Evolutionary conservation across 164 flowering plant species (phyloP).

Genomic region (Nymphaea colorata): DNA sequence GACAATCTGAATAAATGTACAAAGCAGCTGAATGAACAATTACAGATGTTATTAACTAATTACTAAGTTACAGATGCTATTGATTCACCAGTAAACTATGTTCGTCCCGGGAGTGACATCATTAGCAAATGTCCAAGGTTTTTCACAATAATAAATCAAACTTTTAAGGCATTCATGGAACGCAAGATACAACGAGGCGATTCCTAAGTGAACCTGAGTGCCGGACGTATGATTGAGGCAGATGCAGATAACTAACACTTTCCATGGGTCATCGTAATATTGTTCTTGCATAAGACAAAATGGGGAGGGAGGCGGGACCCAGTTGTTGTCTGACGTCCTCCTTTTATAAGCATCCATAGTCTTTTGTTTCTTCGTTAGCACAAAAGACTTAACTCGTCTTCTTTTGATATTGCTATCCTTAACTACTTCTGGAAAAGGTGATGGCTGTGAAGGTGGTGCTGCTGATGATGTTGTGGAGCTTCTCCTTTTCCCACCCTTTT

Average conservation of each 20-base stretch:
- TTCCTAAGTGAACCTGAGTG: constrained; percentile 29
- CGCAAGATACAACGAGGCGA: too few relatives aligned
- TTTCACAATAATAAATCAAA: too few relatives aligned
- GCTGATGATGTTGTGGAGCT: background rate
- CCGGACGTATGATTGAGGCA: constrained; percentile 68
- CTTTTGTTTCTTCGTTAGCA: constrained; percentile 31
- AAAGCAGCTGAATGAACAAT: too few relatives aligned
- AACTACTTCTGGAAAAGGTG: background rate
- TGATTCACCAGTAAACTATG: too few relatives aligned
- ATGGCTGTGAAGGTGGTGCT: background rate
- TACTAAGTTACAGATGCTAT: too few relatives aligned
- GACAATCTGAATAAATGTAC: too few relatives aligned
- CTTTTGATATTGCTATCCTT: background rate
- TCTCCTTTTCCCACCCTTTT: background rate
- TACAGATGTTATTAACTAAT: too few relatives aligned
- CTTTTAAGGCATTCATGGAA: too few relatives aligned
- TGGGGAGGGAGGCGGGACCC: constrained; percentile 59
- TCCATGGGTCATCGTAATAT: constrained; percentile 78
- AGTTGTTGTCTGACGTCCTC: constrained; percentile 30
- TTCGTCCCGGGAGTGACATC: too few relatives aligned
- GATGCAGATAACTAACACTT: constrained; percentile 76
- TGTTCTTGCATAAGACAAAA: constrained; percentile 52
- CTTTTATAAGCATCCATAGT: constrained; percentile 46
- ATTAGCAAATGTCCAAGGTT: too few relatives aligned
- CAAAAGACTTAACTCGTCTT: background rate